These are phyloP conservation scores for Xerocomus amazonicus DNA, from an alignment of 1,284 basidiomycete species.

Conservation along the genomic window DNA sequence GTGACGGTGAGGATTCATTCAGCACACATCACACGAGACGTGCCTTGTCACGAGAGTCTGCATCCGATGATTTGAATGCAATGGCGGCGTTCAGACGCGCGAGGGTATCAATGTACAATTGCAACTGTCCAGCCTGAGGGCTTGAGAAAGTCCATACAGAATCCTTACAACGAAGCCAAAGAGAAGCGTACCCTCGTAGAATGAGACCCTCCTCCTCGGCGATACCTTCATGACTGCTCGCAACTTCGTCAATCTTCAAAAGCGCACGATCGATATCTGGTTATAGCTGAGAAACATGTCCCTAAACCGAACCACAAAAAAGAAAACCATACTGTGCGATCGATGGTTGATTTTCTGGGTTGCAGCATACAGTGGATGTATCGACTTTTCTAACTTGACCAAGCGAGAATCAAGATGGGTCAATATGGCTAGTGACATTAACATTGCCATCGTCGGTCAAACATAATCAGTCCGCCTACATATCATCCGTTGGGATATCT, in stretches of 20 bases:
- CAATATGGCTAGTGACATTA: constrained; percentile 57
- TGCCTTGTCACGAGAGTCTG: constrained; percentile 58
- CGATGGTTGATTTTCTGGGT: constrained; percentile 71
- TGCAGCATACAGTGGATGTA: constrained; percentile 69
- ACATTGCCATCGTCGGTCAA: background rate
- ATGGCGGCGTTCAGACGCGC: constrained; percentile 74
- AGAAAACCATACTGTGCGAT: constrained; percentile 52
- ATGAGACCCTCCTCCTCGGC: constrained; percentile 75
- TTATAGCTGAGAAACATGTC: constrained; percentile 2
- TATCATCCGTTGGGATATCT: constrained; percentile 79
- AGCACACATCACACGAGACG: background rate
- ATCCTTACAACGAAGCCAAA: constrained; percentile 1
- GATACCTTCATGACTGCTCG: constrained; percentile 70
- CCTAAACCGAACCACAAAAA: background rate
- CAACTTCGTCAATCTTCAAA: constrained; percentile 71
- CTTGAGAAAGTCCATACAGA: constrained; percentile 33
- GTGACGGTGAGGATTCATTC: too few species aligned
- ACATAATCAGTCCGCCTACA: constrained; percentile 44
- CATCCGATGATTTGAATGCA: constrained; percentile 65
- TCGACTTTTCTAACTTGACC: constrained; percentile 76
- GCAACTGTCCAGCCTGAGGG: constrained; percentile 64
- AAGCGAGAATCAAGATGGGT: constrained; percentile 75
- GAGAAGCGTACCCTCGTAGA: constrained; percentile 56
- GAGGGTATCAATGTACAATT: constrained; percentile 63
- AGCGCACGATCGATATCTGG: constrained; percentile 76